Evolutionary conservation across 495 filamentous ascomycete species (phyloP), one percentile per base, ranked within the genome.

Genomic region (Aspergillus steynii): DNA sequence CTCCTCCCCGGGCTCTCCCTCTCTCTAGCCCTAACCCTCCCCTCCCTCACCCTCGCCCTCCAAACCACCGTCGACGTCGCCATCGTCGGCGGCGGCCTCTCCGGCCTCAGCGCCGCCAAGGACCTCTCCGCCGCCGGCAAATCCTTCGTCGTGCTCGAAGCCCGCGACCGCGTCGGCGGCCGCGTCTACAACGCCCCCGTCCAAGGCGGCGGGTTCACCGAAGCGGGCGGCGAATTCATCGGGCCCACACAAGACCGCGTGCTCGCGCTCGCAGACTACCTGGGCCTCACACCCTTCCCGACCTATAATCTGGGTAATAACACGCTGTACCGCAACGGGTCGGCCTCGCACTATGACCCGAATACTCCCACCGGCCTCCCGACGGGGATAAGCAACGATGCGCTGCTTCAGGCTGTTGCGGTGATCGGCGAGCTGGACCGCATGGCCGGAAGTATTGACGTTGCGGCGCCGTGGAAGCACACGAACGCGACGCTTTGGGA

Each of bases 131-230:
- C 52, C 3, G 60, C 65, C 4, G 60, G 60, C 26, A 63, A 64
- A 31, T 53, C 62, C 34, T 60, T 65, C 47, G 55, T 42, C 10
- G 48, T 70, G 26, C 25, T 70, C 1, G 67, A 70, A 61, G 65
- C 67, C 29, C 65, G 62, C 28, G 60, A 65, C 50, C 65, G 65
- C 12, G 62, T 70, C 15, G 67, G 67, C 15, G 67, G 67, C 5
- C 65, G 65, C 1, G 57, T 63, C 0, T 48, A 60, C 26, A 65
- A 58, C 28, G 32, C 14, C 29, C 50, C 49, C 3, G 1, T 61
- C 15, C n/a, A 59, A 5, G 48, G 55, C 9, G 52, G 51, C 3
- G 27, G 32, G 6, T 15, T 29, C 32, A 50, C 53, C 29, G 66
- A 68, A 37, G 53, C 58, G 4, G 66, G 66, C 9, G 66, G 49